Evolutionary conservation across 1,139 yeast genomes (phyloP).

Genomic region (Suhomyces ambrosiae): DNA sequence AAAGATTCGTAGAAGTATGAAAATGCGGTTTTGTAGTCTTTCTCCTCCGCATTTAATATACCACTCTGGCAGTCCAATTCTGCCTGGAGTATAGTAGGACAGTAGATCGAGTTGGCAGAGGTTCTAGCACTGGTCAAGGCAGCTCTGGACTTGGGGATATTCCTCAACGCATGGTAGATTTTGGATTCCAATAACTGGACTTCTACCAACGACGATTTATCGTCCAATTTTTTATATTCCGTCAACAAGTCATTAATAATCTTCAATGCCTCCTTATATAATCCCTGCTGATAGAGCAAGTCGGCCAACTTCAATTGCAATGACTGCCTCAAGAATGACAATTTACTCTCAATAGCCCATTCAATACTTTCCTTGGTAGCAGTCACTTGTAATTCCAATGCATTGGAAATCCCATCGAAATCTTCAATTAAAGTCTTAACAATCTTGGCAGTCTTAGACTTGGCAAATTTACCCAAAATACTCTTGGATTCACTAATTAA

Average conservation of each 20-base stretch:
- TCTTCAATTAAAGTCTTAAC: constrained; percentile 75
- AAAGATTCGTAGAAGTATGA: constrained; percentile 94
- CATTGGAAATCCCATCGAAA: constrained; percentile 67
- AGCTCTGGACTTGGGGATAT: constrained; percentile 90
- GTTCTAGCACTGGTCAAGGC: constrained; percentile 95
- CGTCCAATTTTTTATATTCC: constrained; percentile 93
- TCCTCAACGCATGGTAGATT: constrained; percentile 88
- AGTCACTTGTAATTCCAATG: constrained; percentile 70
- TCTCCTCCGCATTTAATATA: constrained; percentile 92
- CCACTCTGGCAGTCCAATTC: constrained; percentile 96
- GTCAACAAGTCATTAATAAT: constrained; percentile 71
- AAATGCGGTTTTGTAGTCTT: constrained; percentile 93
- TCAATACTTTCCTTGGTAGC: constrained; percentile 80
- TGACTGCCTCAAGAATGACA: constrained; percentile 86
- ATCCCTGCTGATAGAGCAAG: constrained; percentile 65
- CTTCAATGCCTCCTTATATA: constrained; percentile 69
- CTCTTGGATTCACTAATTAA: constrained; percentile 72
- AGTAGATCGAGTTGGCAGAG: constrained; percentile 91
- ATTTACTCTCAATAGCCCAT: constrained; percentile 84
- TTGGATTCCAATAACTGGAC: constrained; percentile 91
- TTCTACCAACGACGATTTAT: constrained; percentile 91
- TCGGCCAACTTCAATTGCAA: constrained; percentile 83
- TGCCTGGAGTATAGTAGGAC: constrained; percentile 94
- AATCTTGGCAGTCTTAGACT: constrained; percentile 92
- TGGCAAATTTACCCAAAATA: constrained; percentile 77